Evolutionary conservation across 495 filamentous ascomycete genomes (phyloP), one percentile per base, ranked within the genome.

Genomic region (Podospora bellae-mahoneyi): DNA sequence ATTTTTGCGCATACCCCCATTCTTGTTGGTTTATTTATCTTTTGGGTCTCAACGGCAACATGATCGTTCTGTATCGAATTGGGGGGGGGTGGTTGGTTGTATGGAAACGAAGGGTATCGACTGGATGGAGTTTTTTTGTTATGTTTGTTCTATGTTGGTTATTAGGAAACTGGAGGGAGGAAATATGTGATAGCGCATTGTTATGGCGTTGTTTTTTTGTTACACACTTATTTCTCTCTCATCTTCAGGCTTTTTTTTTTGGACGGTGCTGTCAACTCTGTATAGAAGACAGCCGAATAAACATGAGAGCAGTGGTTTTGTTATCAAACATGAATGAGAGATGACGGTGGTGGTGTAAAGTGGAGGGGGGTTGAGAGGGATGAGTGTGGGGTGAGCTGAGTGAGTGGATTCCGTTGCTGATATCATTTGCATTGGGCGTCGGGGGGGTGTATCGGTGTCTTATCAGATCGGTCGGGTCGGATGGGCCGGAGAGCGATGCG

Each of bases 161-260:
- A 48, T 16, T 48, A 48, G 15, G 9, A 16, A 48, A 5, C 30
- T 32, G 39, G 39, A 16, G 15, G 39, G 39, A 48, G 15, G 39
- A 16, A 48, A 48, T 48, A 48, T 48, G 39, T 48, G 39, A 48
- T 48, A 48, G 39, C 39, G 39, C 39, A 48, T 48, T 48, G 39
- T 48, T 48, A 48, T 48, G 39, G 56, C 56, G 23, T 61, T 61
- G 16, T 32, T 61, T 61, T 61, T 30, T 61, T 61, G 23, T 61
- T 58, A 20, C n/a, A 20, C n/a, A 58, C 23, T 58, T 58, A 58
- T 58, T 59, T n/a, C 56, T 20, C 56, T 20, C 26, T 59, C 6
- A 5, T 59, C 56, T 59, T 57, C 20, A n/a, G 16, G 4, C 20
- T 59, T 59, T 59, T 0, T 59, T 59, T 59, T 59, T 59, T 59